phyloP scores from a whole-genome alignment of 768 basidiomycete species.

The Melanogaster broomeanus region DNA sequence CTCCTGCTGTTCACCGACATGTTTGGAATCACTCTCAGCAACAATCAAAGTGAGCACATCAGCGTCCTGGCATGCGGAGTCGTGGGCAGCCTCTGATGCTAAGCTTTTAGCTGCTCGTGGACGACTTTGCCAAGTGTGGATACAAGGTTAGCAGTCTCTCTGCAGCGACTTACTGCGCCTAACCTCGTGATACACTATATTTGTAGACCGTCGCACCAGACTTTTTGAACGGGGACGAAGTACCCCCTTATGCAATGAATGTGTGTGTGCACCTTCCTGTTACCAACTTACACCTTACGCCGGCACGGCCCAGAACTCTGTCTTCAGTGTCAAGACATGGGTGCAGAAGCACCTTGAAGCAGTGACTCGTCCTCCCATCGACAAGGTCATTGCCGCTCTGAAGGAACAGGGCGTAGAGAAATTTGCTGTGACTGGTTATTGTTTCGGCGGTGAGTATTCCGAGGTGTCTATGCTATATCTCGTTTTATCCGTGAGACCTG shows the following conservation, averaged over 20 bases:
- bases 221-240: slow-evolving; percentile 30
- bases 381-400: slow-evolving; percentile 40
- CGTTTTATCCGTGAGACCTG: not conserved
- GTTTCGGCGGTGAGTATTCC: slow-evolving; percentile 37
- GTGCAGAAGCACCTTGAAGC: slow-evolving; percentile 32
- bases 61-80: not conserved
- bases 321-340: slow-evolving; percentile 36
- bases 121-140: slow-evolving; percentile 44
- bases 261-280: slow-evolving; percentile 4
- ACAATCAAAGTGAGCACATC: too few relatives aligned
- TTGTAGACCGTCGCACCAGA: slow-evolving; percentile 24
- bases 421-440: slow-evolving; percentile 45
- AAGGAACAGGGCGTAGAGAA: slow-evolving; percentile 38
- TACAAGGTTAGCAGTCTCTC: slow-evolving; percentile 26
- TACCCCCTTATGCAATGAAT: slow-evolving; percentile 15
- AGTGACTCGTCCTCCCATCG: slow-evolving; percentile 35
- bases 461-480: too few relatives aligned
- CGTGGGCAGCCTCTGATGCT: not conserved
- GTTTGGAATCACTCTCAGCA: too few relatives aligned
- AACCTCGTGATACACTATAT: not conserved
- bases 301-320: not conserved
- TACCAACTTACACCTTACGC: not conserved
- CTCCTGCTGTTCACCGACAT: slow-evolving; percentile 43
- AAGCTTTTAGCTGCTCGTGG: slow-evolving; percentile 40
- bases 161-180: not conserved